These are phyloP conservation scores for Drechslerella dactyloides DNA, from an alignment of 2,329 filamentous ascomycete species.

Conservation along the genomic window DNA sequence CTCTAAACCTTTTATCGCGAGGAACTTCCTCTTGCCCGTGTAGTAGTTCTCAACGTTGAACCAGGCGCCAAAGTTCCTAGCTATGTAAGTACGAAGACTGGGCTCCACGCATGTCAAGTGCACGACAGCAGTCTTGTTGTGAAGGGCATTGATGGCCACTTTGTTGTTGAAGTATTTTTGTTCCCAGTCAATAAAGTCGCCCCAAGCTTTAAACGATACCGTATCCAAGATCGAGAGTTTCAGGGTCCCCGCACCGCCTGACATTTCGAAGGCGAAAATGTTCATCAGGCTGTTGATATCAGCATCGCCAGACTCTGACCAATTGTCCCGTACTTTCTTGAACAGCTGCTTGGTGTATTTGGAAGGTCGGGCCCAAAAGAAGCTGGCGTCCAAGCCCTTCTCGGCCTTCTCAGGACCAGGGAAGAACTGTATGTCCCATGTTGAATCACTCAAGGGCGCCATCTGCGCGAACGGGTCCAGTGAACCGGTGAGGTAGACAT, in stretches of 20 bases:
- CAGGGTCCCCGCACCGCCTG: slow-evolving; percentile 23
- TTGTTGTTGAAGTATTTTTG: slow-evolving; percentile 38
- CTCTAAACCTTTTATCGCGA: slow-evolving; percentile 39
- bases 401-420: slow-evolving; percentile 17
- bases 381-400: slow-evolving; percentile 40
- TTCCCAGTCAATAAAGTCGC: slow-evolving; percentile 38
- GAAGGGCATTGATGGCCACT: slow-evolving; percentile 22
- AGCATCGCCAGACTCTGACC: slow-evolving; percentile 26
- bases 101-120: slow-evolving; percentile 46
- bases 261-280: slow-evolving; percentile 46
- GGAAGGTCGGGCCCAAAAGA: slow-evolving; percentile 35
- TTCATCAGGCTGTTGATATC: slow-evolving; percentile 48
- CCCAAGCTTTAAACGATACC: slow-evolving; percentile 29
- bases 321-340: slow-evolving; percentile 31
- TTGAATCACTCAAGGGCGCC: slow-evolving; percentile 14
- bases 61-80: slow-evolving; percentile 44
- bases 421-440: slow-evolving; percentile 45
- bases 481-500: slow-evolving; percentile 44
- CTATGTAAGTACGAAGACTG: slow-evolving; percentile 31
- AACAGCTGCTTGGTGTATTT: slow-evolving; percentile 37
- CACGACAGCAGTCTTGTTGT: slow-evolving; percentile 25
- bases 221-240: slow-evolving; percentile 22
- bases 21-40: slow-evolving; percentile 36
- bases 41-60: slow-evolving; percentile 43
- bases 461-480: slow-evolving; percentile 26